Evolutionary conservation across 2,329 filamentous ascomycete genomes (phyloP).

Genomic region (Huntiella bhutanensis): DNA sequence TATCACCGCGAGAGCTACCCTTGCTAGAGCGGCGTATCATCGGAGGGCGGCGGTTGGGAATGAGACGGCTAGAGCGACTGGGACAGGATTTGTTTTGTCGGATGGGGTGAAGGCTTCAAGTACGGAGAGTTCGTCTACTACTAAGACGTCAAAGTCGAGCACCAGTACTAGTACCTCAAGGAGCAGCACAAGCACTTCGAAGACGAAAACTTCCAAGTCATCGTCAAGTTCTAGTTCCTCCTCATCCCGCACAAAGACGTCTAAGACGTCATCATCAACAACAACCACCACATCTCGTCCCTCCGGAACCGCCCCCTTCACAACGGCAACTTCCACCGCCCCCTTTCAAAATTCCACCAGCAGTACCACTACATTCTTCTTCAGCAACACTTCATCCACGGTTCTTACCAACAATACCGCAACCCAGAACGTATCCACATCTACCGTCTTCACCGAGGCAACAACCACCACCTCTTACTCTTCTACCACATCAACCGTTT

Average conservation of each 20-base stretch:
- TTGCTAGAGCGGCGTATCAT: neutral
- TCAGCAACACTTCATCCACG: neutral
- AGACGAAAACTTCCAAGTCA: neutral
- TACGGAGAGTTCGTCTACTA: neutral
- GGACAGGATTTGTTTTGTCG: neutral
- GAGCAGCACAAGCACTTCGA: slow-evolving; percentile 1
- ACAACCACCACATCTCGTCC: neutral
- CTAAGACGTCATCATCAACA: neutral
- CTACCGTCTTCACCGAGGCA: neutral
- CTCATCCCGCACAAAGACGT: neutral
- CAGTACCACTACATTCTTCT: slow-evolving; percentile 2
- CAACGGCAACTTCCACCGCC: neutral
- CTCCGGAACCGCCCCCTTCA: neutral
- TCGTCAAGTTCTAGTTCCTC: neutral
- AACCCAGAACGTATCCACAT: too few relatives aligned
- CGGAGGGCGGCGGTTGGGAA: neutral
- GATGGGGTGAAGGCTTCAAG: neutral
- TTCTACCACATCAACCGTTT: neutral
- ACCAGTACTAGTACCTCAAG: neutral
- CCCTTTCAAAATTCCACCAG: neutral
- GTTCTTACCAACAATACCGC: neutral
- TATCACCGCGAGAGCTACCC: neutral
- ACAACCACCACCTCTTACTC: neutral
- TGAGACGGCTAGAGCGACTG: neutral
- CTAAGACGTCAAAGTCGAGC: neutral